phyloP scores from a whole-genome alignment of 495 filamentous ascomycete genomes.

The Lindgomyces ingoldianus region DNA sequence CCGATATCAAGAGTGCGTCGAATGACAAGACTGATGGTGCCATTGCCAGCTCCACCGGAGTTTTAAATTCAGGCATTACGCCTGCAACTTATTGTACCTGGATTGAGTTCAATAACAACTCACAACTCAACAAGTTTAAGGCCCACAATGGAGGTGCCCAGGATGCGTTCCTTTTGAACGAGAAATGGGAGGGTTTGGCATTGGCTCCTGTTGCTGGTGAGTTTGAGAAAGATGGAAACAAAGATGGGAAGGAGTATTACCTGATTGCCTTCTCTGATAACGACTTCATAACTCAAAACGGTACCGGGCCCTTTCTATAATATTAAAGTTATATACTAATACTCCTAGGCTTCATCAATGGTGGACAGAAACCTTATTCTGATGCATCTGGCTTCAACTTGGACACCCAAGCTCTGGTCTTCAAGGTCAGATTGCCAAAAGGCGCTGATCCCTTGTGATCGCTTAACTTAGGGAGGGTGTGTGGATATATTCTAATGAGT shows the following conservation, averaged over 20 bases:
- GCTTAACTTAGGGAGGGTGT: not conserved
- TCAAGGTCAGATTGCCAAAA: slow-evolving; percentile 63
- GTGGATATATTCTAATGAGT: not conserved
- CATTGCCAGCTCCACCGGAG: slow-evolving; percentile 57
- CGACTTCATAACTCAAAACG: slow-evolving; percentile 80
- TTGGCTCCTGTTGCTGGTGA: slow-evolving; percentile 61
- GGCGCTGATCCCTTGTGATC: slow-evolving; percentile 34
- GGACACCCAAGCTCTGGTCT: slow-evolving; percentile 71
- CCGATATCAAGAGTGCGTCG: slow-evolving; percentile 59
- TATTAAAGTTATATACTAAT: slow-evolving; percentile 16
- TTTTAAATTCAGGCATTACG: slow-evolving; percentile 58
- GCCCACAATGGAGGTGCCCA: slow-evolving; percentile 67
- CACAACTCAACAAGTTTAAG: slow-evolving; percentile 66
- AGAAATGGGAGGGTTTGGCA: slow-evolving; percentile 80
- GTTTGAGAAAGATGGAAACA: slow-evolving; percentile 30
- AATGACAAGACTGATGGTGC: slow-evolving; percentile 56
- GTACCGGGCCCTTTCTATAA: slow-evolving; percentile 43
- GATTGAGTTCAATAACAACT: slow-evolving; percentile 71
- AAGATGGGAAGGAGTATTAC: slow-evolving; percentile 60
- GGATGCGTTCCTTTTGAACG: slow-evolving; percentile 62
- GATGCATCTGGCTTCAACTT: slow-evolving; percentile 66
- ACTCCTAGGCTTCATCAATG: slow-evolving; percentile 59
- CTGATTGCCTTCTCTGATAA: slow-evolving; percentile 73
- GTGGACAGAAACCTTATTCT: slow-evolving; percentile 60
- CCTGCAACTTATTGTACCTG: slow-evolving; percentile 69